Evolutionary conservation across 257 asterid genomes (phyloP), one percentile per base, ranked within the genome.

Genomic region (Gentiana dahurica): DNA sequence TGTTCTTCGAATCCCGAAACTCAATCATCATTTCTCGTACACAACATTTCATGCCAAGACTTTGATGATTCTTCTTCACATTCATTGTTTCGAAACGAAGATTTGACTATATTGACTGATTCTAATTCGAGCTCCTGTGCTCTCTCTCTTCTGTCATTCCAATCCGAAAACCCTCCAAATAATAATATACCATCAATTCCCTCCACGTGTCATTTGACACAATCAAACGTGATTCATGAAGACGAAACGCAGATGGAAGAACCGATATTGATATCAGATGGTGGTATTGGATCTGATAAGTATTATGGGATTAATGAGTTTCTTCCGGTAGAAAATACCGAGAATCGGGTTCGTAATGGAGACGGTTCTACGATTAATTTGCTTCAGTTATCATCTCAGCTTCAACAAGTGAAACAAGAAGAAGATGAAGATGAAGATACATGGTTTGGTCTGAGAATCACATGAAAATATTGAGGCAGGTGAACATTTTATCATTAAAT

Each of bases 131-230:
- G 54, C 49, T 68, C 75, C 12, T 59, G 70, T 76, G 78, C 81
- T 76, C 81, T 72, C 78, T 76, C 78, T 76, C 81, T 76, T 76
- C 81, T 72, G 81, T 76, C 81, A 76, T 68, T 70, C 3, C 75
- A 62, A 53, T 66, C 78, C 38, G 59, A 59, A 45, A 64, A 43
- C 39, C 58, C 71, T 1, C 48, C 71, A 13, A n/a, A 12, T 41
- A 15, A 32, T 32, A 55, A 65, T 50, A 72, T 54, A 44, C 60
- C 71, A 6, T 51, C 73, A 1, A 55, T 58, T 9, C 10, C 59
- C 35, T 51, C 66, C 10, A 33, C 64, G 10, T 36, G 53, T 63
- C 65, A 11, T 64, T 74, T 57, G 71, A 64, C 38, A 51, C 61
- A n/a, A 65, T 33, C 62, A 61, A 68, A 61, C 34, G 60, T 24